Evolutionary conservation across 108 stramenopile species (phyloP).

Genomic region (Fragilariopsis cylindrus): DNA sequence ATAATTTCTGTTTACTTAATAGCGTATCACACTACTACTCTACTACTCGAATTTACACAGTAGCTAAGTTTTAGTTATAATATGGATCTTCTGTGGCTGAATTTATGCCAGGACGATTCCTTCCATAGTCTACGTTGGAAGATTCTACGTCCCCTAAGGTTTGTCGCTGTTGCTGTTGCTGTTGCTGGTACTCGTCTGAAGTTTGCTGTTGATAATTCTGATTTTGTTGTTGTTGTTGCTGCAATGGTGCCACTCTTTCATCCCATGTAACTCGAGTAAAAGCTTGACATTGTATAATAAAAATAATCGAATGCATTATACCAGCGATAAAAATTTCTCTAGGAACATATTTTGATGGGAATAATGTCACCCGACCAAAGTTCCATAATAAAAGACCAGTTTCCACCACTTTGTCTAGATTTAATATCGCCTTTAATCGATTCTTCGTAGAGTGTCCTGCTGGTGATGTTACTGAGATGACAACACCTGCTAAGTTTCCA

Average conservation of each 20-base stretch:
- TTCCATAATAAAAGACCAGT: slow-evolving; percentile 62
- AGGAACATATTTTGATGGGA: slow-evolving; percentile 56
- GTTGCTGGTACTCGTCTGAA: too few relatives aligned
- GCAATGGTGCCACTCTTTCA: slow-evolving; percentile 20
- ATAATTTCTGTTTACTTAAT: too few relatives aligned
- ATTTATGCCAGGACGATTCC: too few relatives aligned
- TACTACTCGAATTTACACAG: too few relatives aligned
- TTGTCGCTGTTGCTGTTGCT: too few relatives aligned
- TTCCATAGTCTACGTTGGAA: too few relatives aligned
- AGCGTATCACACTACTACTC: too few relatives aligned
- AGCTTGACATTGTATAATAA: slow-evolving; percentile 73
- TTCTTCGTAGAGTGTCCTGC: slow-evolving; percentile 59
- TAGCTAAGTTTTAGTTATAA: too few relatives aligned
- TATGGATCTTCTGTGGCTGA: too few relatives aligned
- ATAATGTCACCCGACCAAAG: slow-evolving; percentile 60
- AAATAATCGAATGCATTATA: slow-evolving; percentile 76
- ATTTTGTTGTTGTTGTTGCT: slow-evolving; percentile 1
- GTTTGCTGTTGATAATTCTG: background rate
- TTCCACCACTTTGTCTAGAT: slow-evolving; percentile 80
- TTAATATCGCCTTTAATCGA: slow-evolving; percentile 80
- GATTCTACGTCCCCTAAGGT: too few relatives aligned
- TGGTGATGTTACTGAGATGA: slow-evolving; percentile 46
- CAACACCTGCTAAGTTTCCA: slow-evolving; percentile 77
- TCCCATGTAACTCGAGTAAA: slow-evolving; percentile 80
- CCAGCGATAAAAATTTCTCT: slow-evolving; percentile 78